phyloP scores from a whole-genome alignment of 805 yeast species.

The Kluyveromyces nonfermentans region DNA sequence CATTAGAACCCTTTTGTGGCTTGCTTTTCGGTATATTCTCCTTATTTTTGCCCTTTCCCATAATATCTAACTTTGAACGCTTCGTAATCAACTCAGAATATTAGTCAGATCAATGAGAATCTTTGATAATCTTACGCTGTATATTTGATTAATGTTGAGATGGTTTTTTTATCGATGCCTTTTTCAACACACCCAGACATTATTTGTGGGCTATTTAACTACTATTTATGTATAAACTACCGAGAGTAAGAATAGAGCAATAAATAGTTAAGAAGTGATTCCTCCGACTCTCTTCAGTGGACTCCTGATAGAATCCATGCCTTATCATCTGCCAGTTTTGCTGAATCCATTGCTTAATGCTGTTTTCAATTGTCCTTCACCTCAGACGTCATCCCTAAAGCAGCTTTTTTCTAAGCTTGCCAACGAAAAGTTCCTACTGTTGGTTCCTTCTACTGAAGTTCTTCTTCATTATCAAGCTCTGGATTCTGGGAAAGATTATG shows the following conservation, averaged over 20 bases:
- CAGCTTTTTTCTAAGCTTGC: slow-evolving; percentile 37
- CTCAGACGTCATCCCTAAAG: slow-evolving; percentile 37
- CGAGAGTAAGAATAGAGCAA: background rate
- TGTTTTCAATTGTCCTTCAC: slow-evolving; percentile 55
- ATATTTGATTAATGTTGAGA: background rate
- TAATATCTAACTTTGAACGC: slow-evolving; percentile 3
- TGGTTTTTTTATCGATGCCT: background rate
- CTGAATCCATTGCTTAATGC: slow-evolving; percentile 57
- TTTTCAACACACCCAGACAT: background rate
- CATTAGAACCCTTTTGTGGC: slow-evolving; percentile 39
- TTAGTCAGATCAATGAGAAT: no score
- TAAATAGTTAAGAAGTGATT: background rate
- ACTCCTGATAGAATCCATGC: slow-evolving; percentile 11
- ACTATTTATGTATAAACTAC: background rate
- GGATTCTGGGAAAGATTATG: slow-evolving; percentile 32
- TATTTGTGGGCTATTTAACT: no score
- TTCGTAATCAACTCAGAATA: background rate
- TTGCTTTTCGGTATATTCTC: slow-evolving; percentile 32
- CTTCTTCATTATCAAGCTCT: slow-evolving; percentile 34
- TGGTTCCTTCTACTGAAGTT: slow-evolving; percentile 53
- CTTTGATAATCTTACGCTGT: no score
- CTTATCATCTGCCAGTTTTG: slow-evolving; percentile 42
- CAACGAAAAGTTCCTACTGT: slow-evolving; percentile 45
- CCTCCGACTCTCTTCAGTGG: background rate
- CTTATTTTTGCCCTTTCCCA: slow-evolving; percentile 40